phyloP scores from a whole-genome alignment of 164 flowering plant genomes.

The Saururus chinensis region DNA sequence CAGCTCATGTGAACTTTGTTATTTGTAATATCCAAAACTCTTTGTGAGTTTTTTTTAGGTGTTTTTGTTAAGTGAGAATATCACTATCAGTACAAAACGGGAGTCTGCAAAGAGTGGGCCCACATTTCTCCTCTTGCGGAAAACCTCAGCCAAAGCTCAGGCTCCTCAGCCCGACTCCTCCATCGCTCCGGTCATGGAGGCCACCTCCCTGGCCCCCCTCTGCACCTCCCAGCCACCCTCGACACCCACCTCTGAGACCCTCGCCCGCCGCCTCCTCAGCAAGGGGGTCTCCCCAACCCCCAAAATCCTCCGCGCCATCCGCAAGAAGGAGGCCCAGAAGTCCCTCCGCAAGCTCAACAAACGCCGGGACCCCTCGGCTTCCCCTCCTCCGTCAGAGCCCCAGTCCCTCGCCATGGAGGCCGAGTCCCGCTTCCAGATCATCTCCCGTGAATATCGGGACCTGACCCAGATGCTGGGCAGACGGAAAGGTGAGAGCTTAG shows the following conservation, averaged over 20 bases:
- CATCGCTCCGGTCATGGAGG: constrained; percentile 45
- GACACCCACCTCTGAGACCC: constrained; percentile 36
- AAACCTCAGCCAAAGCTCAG: neutral
- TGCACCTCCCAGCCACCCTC: constrained; percentile 1
- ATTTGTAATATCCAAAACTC: too few species aligned
- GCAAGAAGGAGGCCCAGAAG: constrained; percentile 73
- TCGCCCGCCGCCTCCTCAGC: constrained; percentile 45
- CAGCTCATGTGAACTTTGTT: too few species aligned
- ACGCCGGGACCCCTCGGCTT: constrained; percentile 18
- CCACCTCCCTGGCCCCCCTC: constrained; percentile 24
- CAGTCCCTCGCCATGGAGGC: constrained; percentile 33
- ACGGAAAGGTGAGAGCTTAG: neutral
- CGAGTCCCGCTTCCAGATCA: constrained; percentile 37
- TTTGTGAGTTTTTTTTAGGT: too few species aligned
- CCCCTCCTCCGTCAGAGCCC: constrained; percentile 33
- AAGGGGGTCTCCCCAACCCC: constrained; percentile 70
- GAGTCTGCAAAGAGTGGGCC: too few species aligned
- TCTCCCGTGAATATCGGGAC: constrained; percentile 43
- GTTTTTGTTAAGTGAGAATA: too few species aligned
- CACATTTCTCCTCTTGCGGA: too few species aligned
- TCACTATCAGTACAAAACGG: too few species aligned
- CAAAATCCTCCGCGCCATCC: constrained; percentile 73
- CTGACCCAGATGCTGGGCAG: constrained; percentile 21
- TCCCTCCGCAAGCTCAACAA: constrained; percentile 37
- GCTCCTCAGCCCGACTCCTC: constrained; percentile 1